Conservation (phyloP, 2,329 filamentous ascomycete genomes). For the Xylariaceae sp. region DNA sequence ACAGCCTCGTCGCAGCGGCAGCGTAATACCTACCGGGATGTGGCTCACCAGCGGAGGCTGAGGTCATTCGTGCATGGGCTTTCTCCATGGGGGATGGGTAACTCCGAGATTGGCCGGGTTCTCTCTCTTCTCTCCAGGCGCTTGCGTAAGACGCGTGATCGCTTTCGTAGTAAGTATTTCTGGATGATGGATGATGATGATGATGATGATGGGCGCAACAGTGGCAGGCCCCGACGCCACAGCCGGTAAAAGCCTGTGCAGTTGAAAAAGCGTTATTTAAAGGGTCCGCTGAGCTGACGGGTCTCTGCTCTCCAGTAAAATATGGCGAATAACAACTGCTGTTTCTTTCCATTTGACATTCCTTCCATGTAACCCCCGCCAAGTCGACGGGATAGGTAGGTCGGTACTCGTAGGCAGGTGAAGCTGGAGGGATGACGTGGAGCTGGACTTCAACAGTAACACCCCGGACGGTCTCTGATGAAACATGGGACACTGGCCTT, state of each 20-base stretch:
- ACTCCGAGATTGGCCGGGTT: slow-evolving; percentile 4
- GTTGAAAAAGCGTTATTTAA: slow-evolving; percentile 1
- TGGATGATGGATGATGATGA: slow-evolving; percentile 2
- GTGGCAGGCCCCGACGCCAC: slow-evolving; percentile 16
- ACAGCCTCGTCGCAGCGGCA: slow-evolving; percentile 4
- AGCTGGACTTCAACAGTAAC: neutral
- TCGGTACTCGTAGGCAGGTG: too few relatives aligned
- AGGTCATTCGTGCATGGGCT: slow-evolving; percentile 15
- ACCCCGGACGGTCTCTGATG: neutral
- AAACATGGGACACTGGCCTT: neutral
- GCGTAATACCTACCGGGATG: neutral
- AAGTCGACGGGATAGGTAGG: neutral
- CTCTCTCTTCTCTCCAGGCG: slow-evolving; percentile 3
- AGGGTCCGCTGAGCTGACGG: slow-evolving; percentile 10
- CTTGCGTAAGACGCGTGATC: slow-evolving; percentile 17
- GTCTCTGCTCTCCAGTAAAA: neutral
- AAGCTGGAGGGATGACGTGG: neutral
- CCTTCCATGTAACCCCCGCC: neutral
- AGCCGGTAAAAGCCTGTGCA: slow-evolving; percentile 7
- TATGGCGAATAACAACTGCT: neutral
- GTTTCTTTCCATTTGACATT: neutral
- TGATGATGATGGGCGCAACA: neutral
- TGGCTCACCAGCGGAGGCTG: slow-evolving; percentile 14
- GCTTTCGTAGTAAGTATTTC: slow-evolving; percentile 5
- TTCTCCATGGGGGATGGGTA: slow-evolving; percentile 7